Percentiles rank a stretch among this genome's conserved stretches.
Conservation (phyloP, 306 rosid species). For the Styphnolobium japonicum region DNA sequence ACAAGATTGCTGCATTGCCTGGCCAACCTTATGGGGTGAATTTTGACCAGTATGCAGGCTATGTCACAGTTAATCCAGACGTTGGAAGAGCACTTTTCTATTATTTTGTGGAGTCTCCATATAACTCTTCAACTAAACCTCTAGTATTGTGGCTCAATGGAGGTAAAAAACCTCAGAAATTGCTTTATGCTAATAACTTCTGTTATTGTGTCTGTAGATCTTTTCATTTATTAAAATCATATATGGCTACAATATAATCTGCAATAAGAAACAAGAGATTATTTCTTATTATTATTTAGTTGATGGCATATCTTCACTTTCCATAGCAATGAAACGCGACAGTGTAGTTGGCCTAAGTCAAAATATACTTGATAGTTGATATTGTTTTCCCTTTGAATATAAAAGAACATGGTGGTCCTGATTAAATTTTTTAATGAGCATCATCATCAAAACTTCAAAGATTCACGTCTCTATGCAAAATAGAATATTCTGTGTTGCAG, state of each 20-base stretch:
- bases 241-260: no score
- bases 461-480: no score
- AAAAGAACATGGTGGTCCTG: no score
- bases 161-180: conserved; percentile 19
- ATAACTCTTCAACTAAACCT: conserved; percentile 30
- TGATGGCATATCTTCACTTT: neutral
- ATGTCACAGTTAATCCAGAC: conserved; percentile 30
- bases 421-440: no score
- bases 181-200: neutral
- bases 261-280: no score
- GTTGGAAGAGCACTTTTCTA: conserved; percentile 46
- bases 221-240: no score
- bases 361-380: no score
- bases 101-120: conserved; percentile 42
- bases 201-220: no score
- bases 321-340: neutral
- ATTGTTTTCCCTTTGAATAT: no score
- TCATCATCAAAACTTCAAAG: no score
- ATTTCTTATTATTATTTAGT: neutral
- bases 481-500: no score
- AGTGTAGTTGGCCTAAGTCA: no score
- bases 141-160: conserved; percentile 52
- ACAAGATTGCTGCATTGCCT: conserved; percentile 38
- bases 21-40: conserved; percentile 43
- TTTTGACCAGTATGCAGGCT: conserved; percentile 45